A percentile compares a stretch with the other conserved stretches of the same genome.
Evolutionary conservation across 805 yeast species (phyloP).

Genomic region (Metschnikowia anglica): DNA sequence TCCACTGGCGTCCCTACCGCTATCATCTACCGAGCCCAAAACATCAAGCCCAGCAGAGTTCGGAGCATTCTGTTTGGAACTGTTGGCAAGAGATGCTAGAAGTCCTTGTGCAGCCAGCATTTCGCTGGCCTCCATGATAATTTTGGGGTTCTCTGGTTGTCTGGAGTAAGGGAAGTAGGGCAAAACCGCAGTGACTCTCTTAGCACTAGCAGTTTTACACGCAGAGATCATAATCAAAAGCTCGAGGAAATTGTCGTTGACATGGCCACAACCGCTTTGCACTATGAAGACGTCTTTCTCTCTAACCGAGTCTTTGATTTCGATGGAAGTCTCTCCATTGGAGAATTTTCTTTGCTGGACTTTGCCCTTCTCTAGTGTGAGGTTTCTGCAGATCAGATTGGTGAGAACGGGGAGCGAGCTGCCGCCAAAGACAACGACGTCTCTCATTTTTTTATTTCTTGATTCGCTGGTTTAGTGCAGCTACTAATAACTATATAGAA

Average conservation of each 20-base stretch:
- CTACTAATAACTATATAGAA: background rate
- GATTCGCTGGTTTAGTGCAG: background rate
- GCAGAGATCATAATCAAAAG: constrained; percentile 83
- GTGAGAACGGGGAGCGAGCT: constrained; percentile 83
- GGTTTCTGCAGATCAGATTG: constrained; percentile 67
- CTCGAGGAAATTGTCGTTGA: constrained; percentile 84
- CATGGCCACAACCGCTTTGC: constrained; percentile 85
- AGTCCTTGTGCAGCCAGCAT: constrained; percentile 14
- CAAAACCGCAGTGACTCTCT: constrained; percentile 82
- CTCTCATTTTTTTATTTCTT: constrained; percentile 52
- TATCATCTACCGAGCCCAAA: constrained; percentile 34
- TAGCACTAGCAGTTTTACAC: constrained; percentile 87
- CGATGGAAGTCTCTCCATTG: constrained; percentile 93
- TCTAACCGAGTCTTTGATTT: constrained; percentile 83
- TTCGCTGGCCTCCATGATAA: constrained; percentile 19
- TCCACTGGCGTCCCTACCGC: constrained; percentile 55
- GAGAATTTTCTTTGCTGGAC: constrained; percentile 64
- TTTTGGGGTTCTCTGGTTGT: constrained; percentile 83
- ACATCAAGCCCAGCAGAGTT: constrained; percentile 34
- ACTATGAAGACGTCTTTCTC: constrained; percentile 94
- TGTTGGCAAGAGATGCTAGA: constrained; percentile 11
- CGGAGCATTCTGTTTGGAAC: constrained; percentile 31
- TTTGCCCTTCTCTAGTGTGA: constrained; percentile 71
- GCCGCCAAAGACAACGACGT: constrained; percentile 87
- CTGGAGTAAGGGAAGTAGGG: constrained; percentile 95